A percentile compares a stretch with the other conserved stretches of the same genome.
Evolutionary conservation across 306 rosid species (phyloP).

Genomic region (Benincasa hispida): DNA sequence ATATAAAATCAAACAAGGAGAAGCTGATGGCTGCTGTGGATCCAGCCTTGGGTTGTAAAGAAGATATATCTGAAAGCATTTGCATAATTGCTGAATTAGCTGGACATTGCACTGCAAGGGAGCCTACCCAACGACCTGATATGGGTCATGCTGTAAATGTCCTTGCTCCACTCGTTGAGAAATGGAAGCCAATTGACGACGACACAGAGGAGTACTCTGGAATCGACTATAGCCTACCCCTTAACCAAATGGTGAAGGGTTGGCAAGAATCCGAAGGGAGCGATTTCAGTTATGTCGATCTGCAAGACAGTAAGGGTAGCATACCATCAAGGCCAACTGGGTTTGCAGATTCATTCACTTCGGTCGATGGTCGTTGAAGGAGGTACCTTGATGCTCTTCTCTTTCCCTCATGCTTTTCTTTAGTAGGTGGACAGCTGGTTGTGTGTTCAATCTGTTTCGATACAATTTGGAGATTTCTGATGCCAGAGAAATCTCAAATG

Average conservation of each 20-base stretch:
- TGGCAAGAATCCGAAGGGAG: constrained; percentile 96
- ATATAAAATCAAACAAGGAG: constrained; percentile 69
- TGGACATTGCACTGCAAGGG: constrained; percentile 96
- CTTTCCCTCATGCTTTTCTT: constrained; percentile 6
- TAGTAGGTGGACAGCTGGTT: not conserved
- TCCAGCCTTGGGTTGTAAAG: constrained; percentile 46
- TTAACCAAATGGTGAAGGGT: constrained; percentile 93
- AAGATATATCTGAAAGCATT: constrained; percentile 67
- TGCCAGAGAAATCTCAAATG: not conserved
- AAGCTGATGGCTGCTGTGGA: constrained; percentile 81
- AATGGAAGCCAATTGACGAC: constrained; percentile 83
- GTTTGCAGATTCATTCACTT: constrained; percentile 90
- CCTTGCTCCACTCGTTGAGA: constrained; percentile 75
- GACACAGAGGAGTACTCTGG: constrained; percentile 75
- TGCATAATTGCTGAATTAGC: constrained; percentile 63
- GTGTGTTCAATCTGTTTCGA: not conserved
- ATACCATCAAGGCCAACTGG: constrained; percentile 94
- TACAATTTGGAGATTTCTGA: not conserved
- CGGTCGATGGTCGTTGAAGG: constrained; percentile 82
- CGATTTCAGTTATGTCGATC: constrained; percentile 48
- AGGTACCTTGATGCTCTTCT: constrained; percentile 22
- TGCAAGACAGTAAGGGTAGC: constrained; percentile 87
- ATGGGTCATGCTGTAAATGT: constrained; percentile 93
- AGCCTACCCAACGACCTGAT: constrained; percentile 82
- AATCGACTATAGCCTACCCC: constrained; percentile 83